phyloP scores from a whole-genome alignment of 331 rosid genomes.

The Rhamnella rubrinervis region DNA sequence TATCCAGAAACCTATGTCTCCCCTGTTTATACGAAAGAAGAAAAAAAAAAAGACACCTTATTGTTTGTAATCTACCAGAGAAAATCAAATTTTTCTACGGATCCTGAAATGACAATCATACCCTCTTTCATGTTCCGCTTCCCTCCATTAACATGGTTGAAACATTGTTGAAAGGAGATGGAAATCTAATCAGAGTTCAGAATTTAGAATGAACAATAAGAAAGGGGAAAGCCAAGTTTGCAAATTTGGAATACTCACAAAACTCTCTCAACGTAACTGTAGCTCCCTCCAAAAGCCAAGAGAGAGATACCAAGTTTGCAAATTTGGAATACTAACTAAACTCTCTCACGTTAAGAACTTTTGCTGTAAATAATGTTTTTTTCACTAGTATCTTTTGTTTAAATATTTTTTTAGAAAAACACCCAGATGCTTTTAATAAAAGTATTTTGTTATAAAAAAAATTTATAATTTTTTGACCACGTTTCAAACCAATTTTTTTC shows the following conservation, averaged over 20 bases:
- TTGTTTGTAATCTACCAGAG: constrained; percentile 17
- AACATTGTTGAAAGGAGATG: constrained; percentile 10
- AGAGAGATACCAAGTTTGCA: constrained; percentile 22
- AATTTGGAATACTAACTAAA: not conserved
- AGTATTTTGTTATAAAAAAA: too few species aligned
- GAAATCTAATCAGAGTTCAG: constrained; percentile 8
- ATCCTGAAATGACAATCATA: constrained; percentile 28
- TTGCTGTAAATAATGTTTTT: too few species aligned
- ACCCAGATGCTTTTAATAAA: too few species aligned
- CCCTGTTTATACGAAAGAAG: constrained; percentile 7
- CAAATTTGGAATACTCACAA: constrained; percentile 20
- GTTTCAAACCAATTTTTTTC: too few species aligned
- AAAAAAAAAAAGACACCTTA: constrained; percentile 6
- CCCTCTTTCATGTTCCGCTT: constrained; percentile 18
- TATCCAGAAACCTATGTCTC: constrained; percentile 18
- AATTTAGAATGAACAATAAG: constrained; percentile 21
- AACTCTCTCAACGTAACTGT: constrained; percentile 21
- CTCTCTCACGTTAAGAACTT: too few species aligned
- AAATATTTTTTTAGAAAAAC: too few species aligned
- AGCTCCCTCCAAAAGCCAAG: constrained; percentile 19
- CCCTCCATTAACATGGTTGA: constrained; percentile 25
- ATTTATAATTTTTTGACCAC: too few species aligned
- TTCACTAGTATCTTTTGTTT: too few species aligned
- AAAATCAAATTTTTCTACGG: constrained; percentile 2
- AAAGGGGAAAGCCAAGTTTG: constrained; percentile 29